phyloP scores from a whole-genome alignment of 2,329 filamentous ascomycete species.

The Colletotrichum falcatum region DNA sequence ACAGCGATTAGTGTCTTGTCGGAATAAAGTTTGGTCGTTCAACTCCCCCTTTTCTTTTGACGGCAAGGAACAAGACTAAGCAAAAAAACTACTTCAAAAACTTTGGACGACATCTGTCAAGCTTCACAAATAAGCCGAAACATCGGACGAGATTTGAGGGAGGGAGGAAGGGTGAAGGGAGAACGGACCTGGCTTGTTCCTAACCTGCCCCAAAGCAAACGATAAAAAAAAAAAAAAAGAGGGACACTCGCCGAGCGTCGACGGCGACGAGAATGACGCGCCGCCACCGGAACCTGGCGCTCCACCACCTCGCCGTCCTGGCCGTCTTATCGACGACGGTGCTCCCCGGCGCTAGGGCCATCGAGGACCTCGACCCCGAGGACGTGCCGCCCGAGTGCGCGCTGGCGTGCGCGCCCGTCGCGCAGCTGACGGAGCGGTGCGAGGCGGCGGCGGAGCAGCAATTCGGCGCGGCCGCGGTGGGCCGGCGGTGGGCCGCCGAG shows the following conservation, averaged over 20 bases:
- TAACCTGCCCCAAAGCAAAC: background rate
- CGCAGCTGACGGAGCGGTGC: conserved; percentile 30
- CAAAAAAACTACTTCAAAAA: too few relatives aligned
- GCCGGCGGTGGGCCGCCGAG: background rate
- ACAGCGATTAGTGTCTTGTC: background rate
- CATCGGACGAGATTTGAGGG: background rate
- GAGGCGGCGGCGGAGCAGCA: conserved; percentile 18
- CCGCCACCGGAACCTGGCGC: background rate
- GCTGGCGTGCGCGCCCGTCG: conserved; percentile 17
- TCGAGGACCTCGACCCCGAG: conserved; percentile 31
- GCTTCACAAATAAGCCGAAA: background rate
- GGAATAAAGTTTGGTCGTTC: background rate
- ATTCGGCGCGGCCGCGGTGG: conserved; percentile 8
- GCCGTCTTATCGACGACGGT: conserved; percentile 9
- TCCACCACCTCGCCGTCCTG: conserved; percentile 4
- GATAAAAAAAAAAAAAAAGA: too few relatives aligned
- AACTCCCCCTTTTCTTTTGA: background rate
- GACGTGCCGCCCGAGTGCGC: conserved; percentile 34
- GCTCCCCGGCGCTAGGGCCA: conserved; percentile 11
- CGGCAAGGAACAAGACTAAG: too few relatives aligned
- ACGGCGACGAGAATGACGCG: conserved; percentile 15
- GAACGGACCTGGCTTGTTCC: too few relatives aligned
- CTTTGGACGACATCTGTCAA: conserved; percentile 2
- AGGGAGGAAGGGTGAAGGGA: too few relatives aligned
- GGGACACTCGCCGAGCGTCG: background rate